Evolutionary conservation across 2,329 filamentous ascomycete genomes (phyloP).

Genomic region (Sphaceloma murrayae): DNA sequence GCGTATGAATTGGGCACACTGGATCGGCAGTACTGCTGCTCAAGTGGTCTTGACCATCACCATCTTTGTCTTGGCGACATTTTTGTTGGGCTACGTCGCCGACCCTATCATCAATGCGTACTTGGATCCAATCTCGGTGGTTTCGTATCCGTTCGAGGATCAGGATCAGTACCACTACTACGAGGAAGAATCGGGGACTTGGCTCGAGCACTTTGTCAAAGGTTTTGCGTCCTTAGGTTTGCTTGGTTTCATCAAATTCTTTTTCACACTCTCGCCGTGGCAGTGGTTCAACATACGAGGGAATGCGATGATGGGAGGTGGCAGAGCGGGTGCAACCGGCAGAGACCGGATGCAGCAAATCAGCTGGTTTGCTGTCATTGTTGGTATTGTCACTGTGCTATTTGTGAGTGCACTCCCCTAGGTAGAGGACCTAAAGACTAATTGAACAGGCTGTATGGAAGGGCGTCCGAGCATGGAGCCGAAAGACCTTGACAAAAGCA

Average conservation of each 20-base stretch:
- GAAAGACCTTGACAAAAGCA: conserved; percentile 62
- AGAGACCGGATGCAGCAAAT: conserved; percentile 69
- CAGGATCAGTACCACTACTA: conserved; percentile 19
- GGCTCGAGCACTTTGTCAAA: conserved; percentile 78
- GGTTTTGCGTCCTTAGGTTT: conserved; percentile 84
- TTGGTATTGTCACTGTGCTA: conserved; percentile 73
- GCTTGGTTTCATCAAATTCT: conserved; percentile 71
- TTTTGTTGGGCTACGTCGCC: conserved; percentile 79
- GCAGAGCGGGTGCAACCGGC: conserved; percentile 52
- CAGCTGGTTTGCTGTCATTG: conserved; percentile 66
- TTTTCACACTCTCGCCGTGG: conserved; percentile 64
- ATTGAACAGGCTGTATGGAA: conserved; percentile 69
- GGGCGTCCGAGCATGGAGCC: conserved; percentile 63
- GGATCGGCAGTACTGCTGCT: conserved; percentile 45
- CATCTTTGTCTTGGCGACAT: conserved; percentile 64
- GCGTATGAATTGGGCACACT: conserved; percentile 64
- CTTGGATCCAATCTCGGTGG: conserved; percentile 53
- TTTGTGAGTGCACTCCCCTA: too few relatives aligned
- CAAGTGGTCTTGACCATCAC: conserved; percentile 61
- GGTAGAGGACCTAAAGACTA: too few relatives aligned
- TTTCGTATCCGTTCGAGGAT: conserved; percentile 28
- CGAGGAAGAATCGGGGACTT: conserved; percentile 49
- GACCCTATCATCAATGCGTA: conserved; percentile 88
- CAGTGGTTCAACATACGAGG: conserved; percentile 66
- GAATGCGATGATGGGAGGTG: conserved; percentile 45